Evolutionary conservation across 208 protist genomes (phyloP).

Genomic region (Leishmania aethiopica): DNA sequence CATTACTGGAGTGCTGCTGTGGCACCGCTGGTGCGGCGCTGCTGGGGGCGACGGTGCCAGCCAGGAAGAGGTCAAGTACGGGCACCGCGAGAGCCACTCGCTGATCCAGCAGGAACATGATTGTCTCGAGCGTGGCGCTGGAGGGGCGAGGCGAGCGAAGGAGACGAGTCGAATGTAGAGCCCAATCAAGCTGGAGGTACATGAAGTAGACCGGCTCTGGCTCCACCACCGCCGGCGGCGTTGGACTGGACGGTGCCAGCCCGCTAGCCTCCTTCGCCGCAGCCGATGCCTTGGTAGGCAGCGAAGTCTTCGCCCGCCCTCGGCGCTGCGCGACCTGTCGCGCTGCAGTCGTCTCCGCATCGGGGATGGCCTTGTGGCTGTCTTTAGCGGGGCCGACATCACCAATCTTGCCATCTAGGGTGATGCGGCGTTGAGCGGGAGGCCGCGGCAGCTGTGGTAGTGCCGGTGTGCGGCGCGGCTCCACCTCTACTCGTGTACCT

Average conservation of each 20-base stretch:
- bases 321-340: background rate
- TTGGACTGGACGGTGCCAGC: background rate
- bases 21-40: background rate
- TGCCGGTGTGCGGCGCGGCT: background rate
- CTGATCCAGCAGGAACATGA: conserved; percentile 69
- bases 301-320: background rate
- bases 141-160: conserved; percentile 74
- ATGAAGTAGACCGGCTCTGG: conserved; percentile 43
- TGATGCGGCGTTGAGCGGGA: background rate
- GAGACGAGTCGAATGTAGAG: conserved; percentile 63
- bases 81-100: conserved; percentile 67
- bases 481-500: background rate
- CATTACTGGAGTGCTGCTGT: background rate
- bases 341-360: background rate
- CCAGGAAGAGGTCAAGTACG: conserved; percentile 71
- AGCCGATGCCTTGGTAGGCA: background rate
- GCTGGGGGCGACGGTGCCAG: conserved; percentile 35
- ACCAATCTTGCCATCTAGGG: background rate
- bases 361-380: background rate
- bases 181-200: conserved; percentile 76
- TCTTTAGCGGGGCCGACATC: background rate
- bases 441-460: background rate
- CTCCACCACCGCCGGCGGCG: background rate
- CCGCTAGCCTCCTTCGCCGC: background rate
- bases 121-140: conserved; percentile 53